Base-by-base conservation (phyloP, 1,139 yeast species). In the Pichia sp. region DNA sequence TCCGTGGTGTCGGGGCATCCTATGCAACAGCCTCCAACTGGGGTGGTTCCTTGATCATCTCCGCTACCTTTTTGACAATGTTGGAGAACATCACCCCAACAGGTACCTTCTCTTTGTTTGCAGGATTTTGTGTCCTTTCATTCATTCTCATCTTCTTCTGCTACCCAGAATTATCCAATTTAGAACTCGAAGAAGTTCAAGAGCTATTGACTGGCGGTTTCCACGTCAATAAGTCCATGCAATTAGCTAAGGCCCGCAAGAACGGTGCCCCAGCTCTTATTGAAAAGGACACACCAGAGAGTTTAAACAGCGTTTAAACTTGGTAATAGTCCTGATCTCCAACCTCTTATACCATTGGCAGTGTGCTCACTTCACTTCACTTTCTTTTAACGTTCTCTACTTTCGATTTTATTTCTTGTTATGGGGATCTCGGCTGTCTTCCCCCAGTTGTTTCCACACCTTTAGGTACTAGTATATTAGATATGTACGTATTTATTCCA, bases 11-110 rank as follows among this genome's bases (percentile, higher is more conserved):
- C 44, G 99, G 98, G 54, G 85, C 90, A 2, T 87, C 96, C 60
- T 85, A 82, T 62, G 91, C 97, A 2, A 87, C 97, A n/a, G 89
- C 91, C 28, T 84, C 93, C 44, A 93, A 93, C 73, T 93, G 99
- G 99, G 82, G 90, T 13, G 98, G 98, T 49, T 89, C 96, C 28
- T 74, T 93, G 63, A 86, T 89, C 42, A 87, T 91, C 66, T 88
- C 97, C 1, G 80, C 96, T 3, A 87, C 97, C 0, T 91, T 90
- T 71, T 77, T 93, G 67, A 90, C 98, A 28, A 91, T 91, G 98
- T 78, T 91, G 74, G 82, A 87, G 67, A 86, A 83, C 59, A 90
- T 91, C 59, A 89, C 98, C 1, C 97, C 98, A 41, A 82, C 96
- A 0, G 98, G 98, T 37, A 91, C 99, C 0, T 93, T 91, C 70